Percentiles rank a stretch among this genome's conserved stretches.
Conservation (phyloP, 805 yeast genomes). For the Naumovozyma baii region DNA sequence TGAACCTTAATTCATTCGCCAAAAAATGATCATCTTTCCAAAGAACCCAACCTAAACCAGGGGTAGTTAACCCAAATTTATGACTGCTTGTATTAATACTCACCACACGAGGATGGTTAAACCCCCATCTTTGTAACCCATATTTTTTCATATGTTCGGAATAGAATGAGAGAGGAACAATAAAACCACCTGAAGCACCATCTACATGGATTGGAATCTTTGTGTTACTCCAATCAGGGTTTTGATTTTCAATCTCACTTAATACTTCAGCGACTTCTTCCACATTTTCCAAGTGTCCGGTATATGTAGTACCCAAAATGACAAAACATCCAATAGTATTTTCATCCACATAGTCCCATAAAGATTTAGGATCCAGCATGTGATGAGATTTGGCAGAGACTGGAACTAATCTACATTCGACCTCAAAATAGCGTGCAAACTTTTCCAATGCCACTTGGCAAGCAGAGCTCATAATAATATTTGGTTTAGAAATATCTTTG, state of each 20-base stretch:
- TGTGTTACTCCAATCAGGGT: constrained; percentile 27
- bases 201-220: constrained; percentile 85
- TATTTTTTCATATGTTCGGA: constrained; percentile 35
- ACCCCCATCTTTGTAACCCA: constrained; percentile 53
- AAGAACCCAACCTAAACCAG: constrained; percentile 87
- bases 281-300: constrained; percentile 85
- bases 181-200: constrained; percentile 85
- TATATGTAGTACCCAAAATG: constrained; percentile 83
- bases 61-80: constrained; percentile 83
- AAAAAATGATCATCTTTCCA: constrained; percentile 60
- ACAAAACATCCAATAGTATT: constrained; percentile 88
- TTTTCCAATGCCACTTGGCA: constrained; percentile 92
- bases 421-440: constrained; percentile 90
- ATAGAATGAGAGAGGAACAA: constrained; percentile 78
- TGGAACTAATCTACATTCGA: constrained; percentile 68
- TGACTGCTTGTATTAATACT: constrained; percentile 89
- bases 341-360: constrained; percentile 67
- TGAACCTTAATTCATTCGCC: constrained; percentile 66
- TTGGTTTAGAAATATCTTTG: constrained; percentile 55
- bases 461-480: constrained; percentile 84
- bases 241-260: constrained; percentile 46
- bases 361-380: constrained; percentile 49
- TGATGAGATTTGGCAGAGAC: constrained; percentile 53
- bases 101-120: constrained; percentile 62
- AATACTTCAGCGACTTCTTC: constrained; percentile 49